Evolutionary conservation across 768 basidiomycete genomes (phyloP).

Genomic region (Mrakia blollopis): DNA sequence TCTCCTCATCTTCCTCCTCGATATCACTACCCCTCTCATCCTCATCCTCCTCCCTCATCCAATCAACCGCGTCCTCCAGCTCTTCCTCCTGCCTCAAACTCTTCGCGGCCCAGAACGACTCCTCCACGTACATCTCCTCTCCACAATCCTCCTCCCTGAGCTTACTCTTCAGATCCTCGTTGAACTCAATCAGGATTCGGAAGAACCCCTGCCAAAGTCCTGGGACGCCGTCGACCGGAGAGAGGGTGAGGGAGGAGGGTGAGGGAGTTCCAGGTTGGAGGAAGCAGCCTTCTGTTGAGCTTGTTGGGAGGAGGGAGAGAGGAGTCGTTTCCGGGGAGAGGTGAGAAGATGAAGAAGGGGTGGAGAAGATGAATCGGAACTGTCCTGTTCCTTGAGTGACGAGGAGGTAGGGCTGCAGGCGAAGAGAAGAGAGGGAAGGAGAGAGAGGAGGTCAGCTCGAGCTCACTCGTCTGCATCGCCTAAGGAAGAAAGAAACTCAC

Average conservation of each 20-base stretch:
- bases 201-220: slow-evolving; percentile 2
- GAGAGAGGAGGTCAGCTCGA: background rate
- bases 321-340: background rate
- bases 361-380: slow-evolving; percentile 9
- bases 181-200: background rate
- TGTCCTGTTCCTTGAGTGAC: slow-evolving; percentile 12
- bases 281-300: background rate
- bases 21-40: slow-evolving; percentile 5
- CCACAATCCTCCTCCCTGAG: slow-evolving; percentile 14
- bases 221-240: slow-evolving; percentile 10
- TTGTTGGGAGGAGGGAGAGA: background rate
- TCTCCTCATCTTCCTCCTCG: slow-evolving; percentile 16
- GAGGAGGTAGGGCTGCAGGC: slow-evolving; percentile 5
- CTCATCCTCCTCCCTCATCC: slow-evolving; percentile 9
- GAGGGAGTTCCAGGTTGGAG: background rate
- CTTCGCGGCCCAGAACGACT: slow-evolving; percentile 11
- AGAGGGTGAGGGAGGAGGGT: background rate
- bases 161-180: slow-evolving; percentile 13
- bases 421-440: background rate
- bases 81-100: slow-evolving; percentile 10
- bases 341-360: background rate
- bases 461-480: background rate
- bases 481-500: background rate
- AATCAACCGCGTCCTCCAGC: background rate
- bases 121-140: slow-evolving; percentile 12